Base-by-base conservation (phyloP, 768 basidiomycete genomes). In the Hygrocybe coccinea region DNA sequence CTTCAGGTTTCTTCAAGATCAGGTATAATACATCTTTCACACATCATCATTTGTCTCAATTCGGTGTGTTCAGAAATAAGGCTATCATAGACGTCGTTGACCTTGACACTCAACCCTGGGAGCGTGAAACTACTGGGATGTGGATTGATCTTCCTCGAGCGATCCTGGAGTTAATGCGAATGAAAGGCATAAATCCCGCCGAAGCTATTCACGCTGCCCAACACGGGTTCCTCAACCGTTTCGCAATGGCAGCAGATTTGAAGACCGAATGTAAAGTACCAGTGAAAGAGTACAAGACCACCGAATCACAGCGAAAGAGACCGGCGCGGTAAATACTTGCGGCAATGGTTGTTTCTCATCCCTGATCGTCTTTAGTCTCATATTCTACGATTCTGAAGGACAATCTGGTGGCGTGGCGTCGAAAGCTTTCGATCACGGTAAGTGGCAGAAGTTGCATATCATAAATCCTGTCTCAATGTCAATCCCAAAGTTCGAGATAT, bases 121-220 rank as follows among this genome's bases (percentile, higher is more conserved):
- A 86, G 59, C 82, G 83, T 21, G 80, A 85, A 55, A 82, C 86
- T 1, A 83, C 79, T 1, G 91, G 92, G 24, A 73, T 78, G 54
- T 94, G 91, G 91, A 72, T 94, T 22, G 88, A 94, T 62, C 72
- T 93, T 1, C 85, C 89, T 0, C 72, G 71, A 22, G 34, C 66
- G 0, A 72, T 81, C 19, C 67, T 91, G 46, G 65, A 75, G 5
- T 64, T 84, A n/a, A 73, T 92, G 65, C 68, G 69, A 11, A 58
- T 60, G 10, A 83, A 85, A 59, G 72, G 70, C 4, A 77, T 91
- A 39, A 81, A 85, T 56, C 77, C 83, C 1, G 89, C 91, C 0
- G 91, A 82, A 48, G 87, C 86, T 0, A 91, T 95, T 47, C 92
- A 95, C 64, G 80, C 90, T 4, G 91, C 92, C 2, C 77, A 86